Percentiles rank a stretch among this genome's conserved stretches.
Evolutionary conservation across 2,329 filamentous ascomycete species (phyloP).

Genomic region (Trichoderma hamatum): DNA sequence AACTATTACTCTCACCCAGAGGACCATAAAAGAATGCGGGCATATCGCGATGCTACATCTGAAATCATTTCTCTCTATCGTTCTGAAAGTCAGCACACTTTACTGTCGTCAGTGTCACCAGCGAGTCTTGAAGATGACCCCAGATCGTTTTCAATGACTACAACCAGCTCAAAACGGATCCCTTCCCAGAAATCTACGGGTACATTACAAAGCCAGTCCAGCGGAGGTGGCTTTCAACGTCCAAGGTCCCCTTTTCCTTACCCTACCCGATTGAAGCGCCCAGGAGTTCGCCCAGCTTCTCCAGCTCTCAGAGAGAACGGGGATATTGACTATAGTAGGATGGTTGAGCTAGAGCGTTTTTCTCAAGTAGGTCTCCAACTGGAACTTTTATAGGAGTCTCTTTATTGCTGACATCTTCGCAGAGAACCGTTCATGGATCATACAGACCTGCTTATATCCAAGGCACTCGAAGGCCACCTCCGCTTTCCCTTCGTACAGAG

Average conservation of each 20-base stretch:
- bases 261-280: slow-evolving; percentile 59
- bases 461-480: slow-evolving; percentile 42
- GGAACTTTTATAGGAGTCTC: not conserved
- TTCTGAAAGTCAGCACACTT: slow-evolving; percentile 52
- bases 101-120: slow-evolving; percentile 47
- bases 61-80: slow-evolving; percentile 61
- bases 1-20: slow-evolving; percentile 40
- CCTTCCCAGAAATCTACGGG: slow-evolving; percentile 52
- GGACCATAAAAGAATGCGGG: slow-evolving; percentile 50
- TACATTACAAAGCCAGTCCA: slow-evolving; percentile 52
- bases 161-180: slow-evolving; percentile 51
- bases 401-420: slow-evolving; percentile 14
- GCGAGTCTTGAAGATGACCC: slow-evolving; percentile 49
- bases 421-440: slow-evolving; percentile 51
- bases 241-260: slow-evolving; percentile 63
- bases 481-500: slow-evolving; percentile 46
- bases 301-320: slow-evolving; percentile 54
- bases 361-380: slow-evolving; percentile 44
- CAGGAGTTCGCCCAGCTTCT: slow-evolving; percentile 53
- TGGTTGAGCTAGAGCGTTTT: slow-evolving; percentile 53
- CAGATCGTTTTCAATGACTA: slow-evolving; percentile 60
- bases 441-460: slow-evolving; percentile 45
- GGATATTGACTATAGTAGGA: slow-evolving; percentile 52
- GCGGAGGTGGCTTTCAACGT: slow-evolving; percentile 49
- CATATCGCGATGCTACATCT: slow-evolving; percentile 55